Percentiles rank a stretch among this genome's conserved stretches.
Evolutionary conservation across 805 yeast genomes (phyloP).

Genomic region (Hanseniaspora thailandica): DNA sequence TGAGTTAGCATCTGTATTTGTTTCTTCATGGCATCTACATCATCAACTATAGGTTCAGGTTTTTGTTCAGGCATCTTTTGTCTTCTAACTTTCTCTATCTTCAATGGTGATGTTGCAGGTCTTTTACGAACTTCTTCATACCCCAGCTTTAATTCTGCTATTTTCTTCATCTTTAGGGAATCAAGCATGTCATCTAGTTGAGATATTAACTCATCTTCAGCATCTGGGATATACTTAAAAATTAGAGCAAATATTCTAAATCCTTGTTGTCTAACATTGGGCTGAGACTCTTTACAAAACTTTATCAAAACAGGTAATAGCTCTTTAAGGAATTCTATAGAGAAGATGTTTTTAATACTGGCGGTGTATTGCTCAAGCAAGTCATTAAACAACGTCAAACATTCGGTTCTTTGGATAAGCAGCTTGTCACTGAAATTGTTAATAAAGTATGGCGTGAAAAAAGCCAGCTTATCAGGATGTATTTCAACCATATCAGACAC

Average conservation of each 20-base stretch:
- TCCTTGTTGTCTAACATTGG: constrained; percentile 67
- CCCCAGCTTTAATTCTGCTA: constrained; percentile 42
- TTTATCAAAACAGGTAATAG: constrained; percentile 48
- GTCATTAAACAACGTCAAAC: constrained; percentile 52
- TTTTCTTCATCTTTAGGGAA: constrained; percentile 59
- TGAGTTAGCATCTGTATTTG: neutral
- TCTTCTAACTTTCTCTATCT: constrained; percentile 1
- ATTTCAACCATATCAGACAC: neutral
- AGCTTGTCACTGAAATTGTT: constrained; percentile 43
- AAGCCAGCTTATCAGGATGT: constrained; percentile 44
- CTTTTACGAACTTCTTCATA: neutral
- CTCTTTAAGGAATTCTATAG: constrained; percentile 16
- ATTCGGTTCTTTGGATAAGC: constrained; percentile 67
- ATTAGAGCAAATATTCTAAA: constrained; percentile 69
- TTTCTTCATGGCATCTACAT: neutral
- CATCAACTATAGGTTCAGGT: neutral
- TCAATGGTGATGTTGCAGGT: neutral
- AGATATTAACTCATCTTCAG: constrained; percentile 51
- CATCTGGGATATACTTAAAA: constrained; percentile 55
- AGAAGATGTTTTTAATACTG: constrained; percentile 12
- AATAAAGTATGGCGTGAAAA: constrained; percentile 43
- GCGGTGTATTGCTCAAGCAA: constrained; percentile 38
- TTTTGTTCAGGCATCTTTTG: neutral
- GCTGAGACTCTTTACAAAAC: constrained; percentile 70
- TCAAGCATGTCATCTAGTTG: constrained; percentile 59